phyloP scores from a whole-genome alignment of 257 asterid species.

The Solanum neorickii region DNA sequence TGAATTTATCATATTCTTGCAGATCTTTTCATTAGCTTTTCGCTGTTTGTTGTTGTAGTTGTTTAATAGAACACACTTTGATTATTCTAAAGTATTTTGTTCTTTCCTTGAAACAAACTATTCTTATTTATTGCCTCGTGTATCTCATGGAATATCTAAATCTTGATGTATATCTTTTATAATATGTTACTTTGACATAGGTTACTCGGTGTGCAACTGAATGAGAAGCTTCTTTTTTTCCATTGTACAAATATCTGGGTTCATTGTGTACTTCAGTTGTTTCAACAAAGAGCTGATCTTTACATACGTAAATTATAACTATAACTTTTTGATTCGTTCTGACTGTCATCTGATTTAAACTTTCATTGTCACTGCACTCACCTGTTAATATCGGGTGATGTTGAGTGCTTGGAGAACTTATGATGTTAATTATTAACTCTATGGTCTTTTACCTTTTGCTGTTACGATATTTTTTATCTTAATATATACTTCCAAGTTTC shows the following conservation, averaged over 20 bases:
- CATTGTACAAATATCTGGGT: not conserved
- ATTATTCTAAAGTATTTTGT: not conserved
- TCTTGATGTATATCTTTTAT: not conserved
- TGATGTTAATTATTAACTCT: not conserved
- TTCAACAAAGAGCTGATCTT: not conserved
- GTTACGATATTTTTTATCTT: not conserved
- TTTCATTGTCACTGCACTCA: not conserved
- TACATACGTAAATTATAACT: not conserved
- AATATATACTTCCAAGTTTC: not conserved
- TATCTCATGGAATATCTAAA: not conserved
- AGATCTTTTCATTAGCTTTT: not conserved
- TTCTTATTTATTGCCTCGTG: not conserved
- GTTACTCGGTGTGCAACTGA: not conserved
- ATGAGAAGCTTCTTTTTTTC: not conserved
- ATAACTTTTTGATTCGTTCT: not conserved
- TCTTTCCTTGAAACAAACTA: not conserved
- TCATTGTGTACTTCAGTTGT: not conserved
- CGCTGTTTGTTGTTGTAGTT: not conserved
- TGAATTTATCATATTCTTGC: not conserved
- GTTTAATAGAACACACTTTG: not conserved
- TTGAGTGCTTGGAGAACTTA: not conserved
- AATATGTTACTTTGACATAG: not conserved
- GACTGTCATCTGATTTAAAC: not conserved
- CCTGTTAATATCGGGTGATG: not conserved
- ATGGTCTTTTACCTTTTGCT: not conserved